These are phyloP conservation scores for Rubroboletus satanas DNA, from an alignment of 768 basidiomycete species.

Conservation along the genomic window DNA sequence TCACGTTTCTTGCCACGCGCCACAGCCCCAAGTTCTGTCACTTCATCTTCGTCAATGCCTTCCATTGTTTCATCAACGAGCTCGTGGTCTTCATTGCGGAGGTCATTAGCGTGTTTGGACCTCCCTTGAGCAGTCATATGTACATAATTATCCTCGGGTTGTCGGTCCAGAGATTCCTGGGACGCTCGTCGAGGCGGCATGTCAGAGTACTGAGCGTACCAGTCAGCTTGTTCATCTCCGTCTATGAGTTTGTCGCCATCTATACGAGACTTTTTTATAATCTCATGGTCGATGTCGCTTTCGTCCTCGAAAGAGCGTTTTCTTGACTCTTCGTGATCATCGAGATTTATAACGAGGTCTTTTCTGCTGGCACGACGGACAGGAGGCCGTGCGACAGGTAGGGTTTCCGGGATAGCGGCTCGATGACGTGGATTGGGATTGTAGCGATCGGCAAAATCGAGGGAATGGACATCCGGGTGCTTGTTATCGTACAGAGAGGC, in stretches of 20 bases:
- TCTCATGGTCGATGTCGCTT: conserved; percentile 40
- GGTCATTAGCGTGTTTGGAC: conserved; percentile 28
- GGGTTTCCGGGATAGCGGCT: conserved; percentile 3
- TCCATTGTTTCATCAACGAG: conserved; percentile 33
- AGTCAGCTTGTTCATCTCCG: conserved; percentile 45
- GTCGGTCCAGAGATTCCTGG: conserved; percentile 46
- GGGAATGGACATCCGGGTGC: conserved; percentile 14
- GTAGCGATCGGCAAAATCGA: conserved; percentile 37
- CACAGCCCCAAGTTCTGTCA: conserved; percentile 36
- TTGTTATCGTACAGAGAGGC: conserved; percentile 13
- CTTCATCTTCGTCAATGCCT: conserved; percentile 41
- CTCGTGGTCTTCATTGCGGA: conserved; percentile 49
- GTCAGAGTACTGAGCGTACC: conserved; percentile 33
- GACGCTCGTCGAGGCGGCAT: conserved; percentile 37
- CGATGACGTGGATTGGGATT: conserved; percentile 29
- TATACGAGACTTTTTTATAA: conserved; percentile 51
- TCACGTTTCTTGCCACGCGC: conserved; percentile 68
- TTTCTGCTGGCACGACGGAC: conserved; percentile 33
- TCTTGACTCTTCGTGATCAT: conserved; percentile 29
- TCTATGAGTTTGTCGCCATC: conserved; percentile 47
- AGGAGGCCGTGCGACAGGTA: conserved; percentile 15
- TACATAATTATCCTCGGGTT: conserved; percentile 40
- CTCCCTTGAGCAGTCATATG: conserved; percentile 44
- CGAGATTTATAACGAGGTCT: conserved; percentile 21
- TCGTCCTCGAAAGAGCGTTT: conserved; percentile 47